These are phyloP conservation scores for Elongisporangium prolatum DNA, from an alignment of 352 stramenopile genomes.

Conservation along the genomic window DNA sequence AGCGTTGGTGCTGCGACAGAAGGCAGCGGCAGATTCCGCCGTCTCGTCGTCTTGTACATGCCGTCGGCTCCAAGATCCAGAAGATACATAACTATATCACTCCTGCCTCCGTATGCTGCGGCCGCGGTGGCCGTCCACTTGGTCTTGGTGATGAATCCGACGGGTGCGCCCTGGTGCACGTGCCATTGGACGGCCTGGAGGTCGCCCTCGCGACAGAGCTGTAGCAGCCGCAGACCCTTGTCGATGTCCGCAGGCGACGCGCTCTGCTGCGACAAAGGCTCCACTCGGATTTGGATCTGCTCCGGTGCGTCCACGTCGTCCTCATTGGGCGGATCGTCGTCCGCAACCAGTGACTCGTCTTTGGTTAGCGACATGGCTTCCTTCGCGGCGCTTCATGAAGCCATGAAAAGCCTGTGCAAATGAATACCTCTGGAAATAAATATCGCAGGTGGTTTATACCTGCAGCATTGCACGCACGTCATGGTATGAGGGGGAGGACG, in stretches of 20 bases:
- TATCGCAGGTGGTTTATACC: neutral
- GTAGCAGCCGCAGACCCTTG: conserved; percentile 47
- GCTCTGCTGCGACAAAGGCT: conserved; percentile 50
- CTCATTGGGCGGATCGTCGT: conserved; percentile 6
- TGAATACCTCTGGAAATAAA: neutral
- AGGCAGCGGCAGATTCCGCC: neutral
- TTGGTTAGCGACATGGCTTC: neutral
- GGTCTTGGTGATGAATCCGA: conserved; percentile 72
- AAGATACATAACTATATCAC: conserved; percentile 64
- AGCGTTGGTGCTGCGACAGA: neutral
- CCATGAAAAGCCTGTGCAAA: neutral
- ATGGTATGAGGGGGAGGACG: neutral
- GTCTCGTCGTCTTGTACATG: conserved; percentile 56
- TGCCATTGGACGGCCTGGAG: conserved; percentile 30
- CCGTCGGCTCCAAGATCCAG: conserved; percentile 61
- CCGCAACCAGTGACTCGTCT: neutral
- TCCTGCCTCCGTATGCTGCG: conserved; percentile 57
- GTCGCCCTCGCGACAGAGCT: conserved; percentile 51
- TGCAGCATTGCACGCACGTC: neutral
- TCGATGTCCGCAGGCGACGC: conserved; percentile 50
- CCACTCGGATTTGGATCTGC: conserved; percentile 49
- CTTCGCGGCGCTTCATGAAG: neutral
- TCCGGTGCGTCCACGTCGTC: conserved; percentile 25
- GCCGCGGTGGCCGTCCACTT: conserved; percentile 67
- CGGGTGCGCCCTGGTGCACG: conserved; percentile 39